A percentile compares a stretch with the other conserved stretches of the same genome.
Evolutionary conservation across 805 yeast genomes (phyloP).

Genomic region (Teunomyces kruisii): DNA sequence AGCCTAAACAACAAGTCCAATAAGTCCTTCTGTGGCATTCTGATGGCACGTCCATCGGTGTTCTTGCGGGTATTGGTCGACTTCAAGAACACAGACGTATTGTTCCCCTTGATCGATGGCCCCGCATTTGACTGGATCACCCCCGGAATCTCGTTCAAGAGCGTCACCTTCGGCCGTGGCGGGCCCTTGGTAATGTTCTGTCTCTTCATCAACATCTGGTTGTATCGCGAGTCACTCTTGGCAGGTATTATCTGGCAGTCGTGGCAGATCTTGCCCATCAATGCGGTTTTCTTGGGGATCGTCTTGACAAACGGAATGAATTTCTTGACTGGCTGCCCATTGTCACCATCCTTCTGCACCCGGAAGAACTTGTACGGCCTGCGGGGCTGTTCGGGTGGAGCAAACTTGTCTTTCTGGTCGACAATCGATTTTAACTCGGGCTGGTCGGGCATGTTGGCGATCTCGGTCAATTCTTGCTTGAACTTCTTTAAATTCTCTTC

Average conservation of each 20-base stretch:
- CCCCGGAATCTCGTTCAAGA: conserved; percentile 80
- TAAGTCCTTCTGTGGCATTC: conserved; percentile 91
- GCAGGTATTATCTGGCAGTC: conserved; percentile 90
- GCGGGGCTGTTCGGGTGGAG: conserved; percentile 10
- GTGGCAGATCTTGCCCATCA: conserved; percentile 85
- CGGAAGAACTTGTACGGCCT: conserved; percentile 24
- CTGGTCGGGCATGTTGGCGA: conserved; percentile 52
- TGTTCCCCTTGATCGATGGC: conserved; percentile 69
- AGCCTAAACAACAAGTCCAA: conserved; percentile 83
- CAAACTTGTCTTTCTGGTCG: conserved; percentile 16
- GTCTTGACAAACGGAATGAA: conserved; percentile 82
- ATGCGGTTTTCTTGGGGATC: conserved; percentile 82
- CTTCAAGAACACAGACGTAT: conserved; percentile 66
- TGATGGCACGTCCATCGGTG: conserved; percentile 80
- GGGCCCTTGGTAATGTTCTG: conserved; percentile 52
- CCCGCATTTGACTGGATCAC: conserved; percentile 85
- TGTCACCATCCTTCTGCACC: conserved; percentile 30
- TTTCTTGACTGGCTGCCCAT: conserved; percentile 30
- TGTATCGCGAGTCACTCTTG: conserved; percentile 67
- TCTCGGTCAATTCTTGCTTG: conserved; percentile 49
- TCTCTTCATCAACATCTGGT: conserved; percentile 53
- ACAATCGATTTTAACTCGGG: conserved; percentile 44
- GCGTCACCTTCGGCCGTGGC: conserved; percentile 62
- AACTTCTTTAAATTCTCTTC: conserved; percentile 76
- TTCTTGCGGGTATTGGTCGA: conserved; percentile 45